Base-by-base conservation (phyloP, 2,329 filamentous ascomycete species). In the Phialemoniopsis sp. region DNA sequence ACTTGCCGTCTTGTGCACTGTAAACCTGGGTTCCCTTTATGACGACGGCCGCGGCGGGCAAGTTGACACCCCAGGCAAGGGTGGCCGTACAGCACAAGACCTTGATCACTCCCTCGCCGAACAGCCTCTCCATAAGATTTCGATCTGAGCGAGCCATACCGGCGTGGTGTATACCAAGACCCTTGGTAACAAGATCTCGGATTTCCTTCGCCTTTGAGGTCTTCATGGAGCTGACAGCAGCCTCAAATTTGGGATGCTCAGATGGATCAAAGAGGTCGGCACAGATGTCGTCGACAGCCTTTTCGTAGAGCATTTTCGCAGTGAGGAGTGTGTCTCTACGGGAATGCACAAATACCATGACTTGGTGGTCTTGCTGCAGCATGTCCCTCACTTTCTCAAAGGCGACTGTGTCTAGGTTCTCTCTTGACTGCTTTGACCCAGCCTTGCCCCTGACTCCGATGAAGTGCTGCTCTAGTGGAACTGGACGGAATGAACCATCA, bases 281-380 rank as follows among this genome's bases (percentile, higher is more conserved):
- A 46, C 85, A 88, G 32, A 80, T 76, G 30, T 95, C 76, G 28
- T 97, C 90, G 3, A 81, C 70, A 2, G 93, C 93, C 69, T 93
- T 89, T 51, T 96, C 84, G 45, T 87, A 82, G 18, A 98, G 69
- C 68, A 85, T 88, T 48, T 87, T 85, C 34, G 93, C 90, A 2
- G 91, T 94, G 45, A 85, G 78, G 49, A 95, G 80, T 0, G 94
- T 98, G 52, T 99, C 94, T 57, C 95, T 90, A 18, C 93, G 78
- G 1, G 91, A 96, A 60, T 98, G 94, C 10, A 98, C 94, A 60
- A 99, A 98, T 0, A 99, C 91, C 94, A 99, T 98, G 49, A 98
- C 78, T 60, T 98, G 93, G 54, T 99, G 93, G n/a, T 87, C 90
- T 42, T 74, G 71, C 56, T 89, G 80, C 4, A 98, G 72, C 90